Conservation (phyloP, 495 filamentous ascomycete species). For the Parathielavia appendiculata region DNA sequence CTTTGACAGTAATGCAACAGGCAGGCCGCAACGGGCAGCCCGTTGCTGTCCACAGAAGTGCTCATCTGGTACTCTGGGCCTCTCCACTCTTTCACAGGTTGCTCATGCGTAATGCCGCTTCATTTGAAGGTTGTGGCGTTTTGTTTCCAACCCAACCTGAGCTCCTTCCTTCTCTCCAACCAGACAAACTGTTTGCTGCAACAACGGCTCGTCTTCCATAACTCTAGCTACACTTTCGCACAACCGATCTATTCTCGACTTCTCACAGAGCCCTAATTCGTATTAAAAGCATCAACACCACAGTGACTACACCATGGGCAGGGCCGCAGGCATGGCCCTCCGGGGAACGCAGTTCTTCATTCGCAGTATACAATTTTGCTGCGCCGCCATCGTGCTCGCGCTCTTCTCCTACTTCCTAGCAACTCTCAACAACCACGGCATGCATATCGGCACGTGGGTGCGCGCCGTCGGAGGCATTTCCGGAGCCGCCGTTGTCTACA, state of each 20-base stretch:
- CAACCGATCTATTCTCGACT: not conserved
- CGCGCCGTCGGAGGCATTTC: constrained; percentile 79
- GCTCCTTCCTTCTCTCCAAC: not conserved
- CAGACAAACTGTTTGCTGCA: not conserved
- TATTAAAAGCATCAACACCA: not conserved
- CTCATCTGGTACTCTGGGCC: not conserved
- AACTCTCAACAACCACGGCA: constrained; percentile 52
- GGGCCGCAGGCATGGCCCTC: constrained; percentile 51
- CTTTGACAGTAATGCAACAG: constrained; percentile 18
- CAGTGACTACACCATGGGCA: constrained; percentile 31
- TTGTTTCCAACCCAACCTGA: constrained; percentile 6
- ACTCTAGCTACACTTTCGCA: not conserved
- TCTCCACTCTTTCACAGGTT: not conserved
- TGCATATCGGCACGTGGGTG: constrained; percentile 56
- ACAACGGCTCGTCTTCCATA: not conserved
- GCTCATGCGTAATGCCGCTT: not conserved
- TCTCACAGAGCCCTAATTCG: not conserved
- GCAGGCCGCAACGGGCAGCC: constrained; percentile 13
- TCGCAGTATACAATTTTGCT: constrained; percentile 66
- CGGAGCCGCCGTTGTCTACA: constrained; percentile 67
- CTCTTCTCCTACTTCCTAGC: constrained; percentile 75
- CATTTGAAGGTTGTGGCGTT: not conserved
- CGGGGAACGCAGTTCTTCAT: constrained; percentile 58
- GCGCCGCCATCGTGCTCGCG: constrained; percentile 65
- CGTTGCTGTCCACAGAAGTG: not conserved